Evolutionary conservation across 1,284 basidiomycete species (phyloP).

Genomic region (Pyrrhoderma noxium): DNA sequence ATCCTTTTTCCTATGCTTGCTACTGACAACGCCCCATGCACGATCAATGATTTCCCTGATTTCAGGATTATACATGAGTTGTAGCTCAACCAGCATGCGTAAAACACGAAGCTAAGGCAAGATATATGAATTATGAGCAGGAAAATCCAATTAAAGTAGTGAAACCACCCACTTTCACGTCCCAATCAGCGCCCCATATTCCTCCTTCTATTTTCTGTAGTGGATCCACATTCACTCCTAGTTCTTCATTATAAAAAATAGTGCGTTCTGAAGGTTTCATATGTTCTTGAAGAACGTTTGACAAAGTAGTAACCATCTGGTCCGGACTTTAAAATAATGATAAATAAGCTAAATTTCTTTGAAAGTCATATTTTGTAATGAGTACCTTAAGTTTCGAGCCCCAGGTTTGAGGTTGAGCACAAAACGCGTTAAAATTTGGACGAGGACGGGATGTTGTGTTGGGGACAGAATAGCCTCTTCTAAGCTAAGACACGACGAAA

Average conservation of each 20-base stretch:
- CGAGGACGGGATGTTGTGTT: constrained; percentile 63
- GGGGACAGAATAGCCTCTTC: constrained; percentile 66
- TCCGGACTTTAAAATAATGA: constrained; percentile 43
- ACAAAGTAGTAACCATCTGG: constrained; percentile 66
- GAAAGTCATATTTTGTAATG: constrained; percentile 26
- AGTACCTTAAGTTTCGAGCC: constrained; percentile 79
- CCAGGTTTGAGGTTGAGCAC: constrained; percentile 72
- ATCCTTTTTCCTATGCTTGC: constrained; percentile 75
- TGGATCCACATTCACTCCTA: constrained; percentile 60
- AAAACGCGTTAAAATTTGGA: constrained; percentile 62
- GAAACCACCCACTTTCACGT: constrained; percentile 55
- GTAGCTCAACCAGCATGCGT: constrained; percentile 72
- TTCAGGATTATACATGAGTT: constrained; percentile 57
- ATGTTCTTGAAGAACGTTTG: constrained; percentile 57
- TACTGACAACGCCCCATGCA: constrained; percentile 74
- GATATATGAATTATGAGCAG: constrained; percentile 5
- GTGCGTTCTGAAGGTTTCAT: constrained; percentile 64
- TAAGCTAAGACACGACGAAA: constrained; percentile 40
- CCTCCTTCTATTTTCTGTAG: constrained; percentile 54
- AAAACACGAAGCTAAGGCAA: constrained; percentile 62
- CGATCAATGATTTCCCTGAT: constrained; percentile 68
- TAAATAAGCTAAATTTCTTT: neutral
- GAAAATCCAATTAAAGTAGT: constrained; percentile 10
- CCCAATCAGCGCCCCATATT: constrained; percentile 69
- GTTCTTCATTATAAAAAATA: constrained; percentile 68